A percentile compares a stretch with the other conserved stretches of the same genome.
Evolutionary conservation across 495 filamentous ascomycete species (phyloP).

Genomic region (Aspergillus sclerotioniger): DNA sequence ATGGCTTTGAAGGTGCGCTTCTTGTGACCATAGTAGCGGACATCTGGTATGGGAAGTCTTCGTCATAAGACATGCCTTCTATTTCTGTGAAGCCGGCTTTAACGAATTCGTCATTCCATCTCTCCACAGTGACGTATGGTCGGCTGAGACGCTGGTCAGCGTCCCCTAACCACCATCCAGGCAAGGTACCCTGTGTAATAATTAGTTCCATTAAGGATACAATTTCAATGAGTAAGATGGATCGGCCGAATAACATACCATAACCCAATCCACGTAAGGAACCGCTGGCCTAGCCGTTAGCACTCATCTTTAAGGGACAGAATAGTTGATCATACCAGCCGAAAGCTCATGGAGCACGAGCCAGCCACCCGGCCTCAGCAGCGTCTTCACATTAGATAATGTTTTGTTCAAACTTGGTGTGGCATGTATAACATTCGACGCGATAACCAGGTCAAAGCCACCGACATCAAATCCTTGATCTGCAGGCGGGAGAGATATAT

Average conservation of each 20-base stretch:
- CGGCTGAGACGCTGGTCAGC: constrained; percentile 21
- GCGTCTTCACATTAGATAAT: constrained; percentile 1
- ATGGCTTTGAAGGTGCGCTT: neutral
- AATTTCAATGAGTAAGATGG: no score
- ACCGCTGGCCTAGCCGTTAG: neutral
- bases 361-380: constrained; percentile 20
- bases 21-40: neutral
- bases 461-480: constrained; percentile 17
- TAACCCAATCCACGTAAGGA: constrained; percentile 7
- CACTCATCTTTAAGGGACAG: neutral
- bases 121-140: constrained; percentile 26
- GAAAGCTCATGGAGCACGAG: constrained; percentile 31
- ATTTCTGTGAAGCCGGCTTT: constrained; percentile 32
- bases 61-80: constrained; percentile 8
- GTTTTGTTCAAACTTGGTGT: constrained; percentile 6
- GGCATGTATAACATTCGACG: constrained; percentile 17
- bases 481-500: constrained; percentile 23
- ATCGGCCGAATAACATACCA: constrained; percentile 5
- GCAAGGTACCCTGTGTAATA: constrained; percentile 14
- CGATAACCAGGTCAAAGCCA: constrained; percentile 27
- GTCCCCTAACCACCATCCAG: constrained; percentile 41
- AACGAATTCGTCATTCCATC: constrained; percentile 32
- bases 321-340: neutral
- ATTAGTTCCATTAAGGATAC: neutral
- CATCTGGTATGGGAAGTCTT: neutral